A percentile compares a stretch with the other conserved stretches of the same genome.
phyloP scores from a whole-genome alignment of 805 yeast species.

The Candida germanica region DNA sequence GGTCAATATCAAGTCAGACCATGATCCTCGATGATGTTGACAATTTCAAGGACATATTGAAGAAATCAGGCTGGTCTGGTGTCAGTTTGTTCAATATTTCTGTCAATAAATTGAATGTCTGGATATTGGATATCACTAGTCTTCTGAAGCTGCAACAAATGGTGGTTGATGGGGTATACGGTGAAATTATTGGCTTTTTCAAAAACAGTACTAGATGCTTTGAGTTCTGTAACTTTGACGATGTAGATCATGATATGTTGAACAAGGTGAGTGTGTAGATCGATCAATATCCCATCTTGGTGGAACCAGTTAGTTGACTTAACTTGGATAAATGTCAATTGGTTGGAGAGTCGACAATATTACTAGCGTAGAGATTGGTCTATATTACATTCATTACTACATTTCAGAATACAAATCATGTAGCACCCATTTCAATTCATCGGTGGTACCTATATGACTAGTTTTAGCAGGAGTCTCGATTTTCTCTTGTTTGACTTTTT shows the following conservation, averaged over 20 bases:
- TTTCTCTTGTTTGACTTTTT: conserved; percentile 5
- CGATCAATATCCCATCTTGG: no score
- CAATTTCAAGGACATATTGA: conserved; percentile 9
- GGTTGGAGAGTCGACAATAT: no score
- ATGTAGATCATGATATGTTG: no score
- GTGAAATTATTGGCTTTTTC: no score
- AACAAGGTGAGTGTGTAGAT: no score
- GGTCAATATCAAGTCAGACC: conserved; percentile 6
- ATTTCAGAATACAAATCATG: conserved; percentile 57
- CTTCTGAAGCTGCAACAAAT: no score
- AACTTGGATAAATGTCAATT: no score
- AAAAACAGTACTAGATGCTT: no score
- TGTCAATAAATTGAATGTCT: not conserved
- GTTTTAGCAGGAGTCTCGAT: conserved; percentile 7
- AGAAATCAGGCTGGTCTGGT: conserved; percentile 2
- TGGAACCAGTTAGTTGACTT: no score
- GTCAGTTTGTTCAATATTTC: conserved; percentile 2
- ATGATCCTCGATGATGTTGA: conserved; percentile 13
- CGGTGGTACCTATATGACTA: conserved; percentile 53
- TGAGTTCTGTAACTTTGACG: no score
- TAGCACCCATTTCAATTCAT: conserved; percentile 69
- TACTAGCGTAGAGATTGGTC: no score
- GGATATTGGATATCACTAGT: conserved; percentile 1
- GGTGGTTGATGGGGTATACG: no score
- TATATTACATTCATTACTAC: conserved; percentile 4